Evolutionary conservation across 805 yeast genomes (phyloP).

Genomic region (Saccharomycopsis sp.): DNA sequence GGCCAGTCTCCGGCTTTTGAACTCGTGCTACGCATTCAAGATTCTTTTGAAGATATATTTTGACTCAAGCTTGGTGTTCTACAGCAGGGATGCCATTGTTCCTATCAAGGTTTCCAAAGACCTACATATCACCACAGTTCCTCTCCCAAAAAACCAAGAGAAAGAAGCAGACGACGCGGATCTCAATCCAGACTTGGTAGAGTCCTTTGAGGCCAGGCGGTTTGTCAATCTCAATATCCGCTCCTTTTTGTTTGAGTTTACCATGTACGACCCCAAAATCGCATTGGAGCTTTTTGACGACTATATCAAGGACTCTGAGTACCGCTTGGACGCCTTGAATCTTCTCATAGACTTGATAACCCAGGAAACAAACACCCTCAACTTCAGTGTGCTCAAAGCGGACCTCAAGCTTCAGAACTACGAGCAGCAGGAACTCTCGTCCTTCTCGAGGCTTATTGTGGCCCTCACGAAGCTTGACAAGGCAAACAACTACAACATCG

Average conservation of each 20-base stretch:
- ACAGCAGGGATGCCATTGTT: constrained; percentile 4
- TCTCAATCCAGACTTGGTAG: not conserved
- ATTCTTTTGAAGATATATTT: constrained; percentile 15
- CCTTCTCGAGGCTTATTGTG: not conserved
- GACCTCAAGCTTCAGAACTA: not conserved
- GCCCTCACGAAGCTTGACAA: not conserved
- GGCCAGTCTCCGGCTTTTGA: constrained; percentile 2
- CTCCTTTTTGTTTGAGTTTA: constrained; percentile 16
- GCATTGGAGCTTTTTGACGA: constrained; percentile 18
- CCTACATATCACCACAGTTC: constrained; percentile 4
- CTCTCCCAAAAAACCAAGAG: not conserved
- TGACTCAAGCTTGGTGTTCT: constrained; percentile 9
- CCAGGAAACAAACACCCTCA: constrained; percentile 8
- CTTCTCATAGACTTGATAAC: constrained; percentile 7
- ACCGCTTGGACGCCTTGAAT: constrained; percentile 8
- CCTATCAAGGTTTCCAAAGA: constrained; percentile 3
- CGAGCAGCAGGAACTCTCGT: not conserved
- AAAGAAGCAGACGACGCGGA: not conserved
- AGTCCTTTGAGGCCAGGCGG: constrained; percentile 18
- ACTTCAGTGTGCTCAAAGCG: constrained; percentile 9
- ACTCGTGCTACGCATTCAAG: constrained; percentile 15
- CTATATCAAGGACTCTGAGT: constrained; percentile 8
- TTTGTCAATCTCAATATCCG: constrained; percentile 19
- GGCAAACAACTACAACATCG: not conserved
- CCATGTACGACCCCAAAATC: constrained; percentile 13